Evolutionary conservation across 1,284 basidiomycete species (phyloP).

Genomic region (Peniophora sp.): DNA sequence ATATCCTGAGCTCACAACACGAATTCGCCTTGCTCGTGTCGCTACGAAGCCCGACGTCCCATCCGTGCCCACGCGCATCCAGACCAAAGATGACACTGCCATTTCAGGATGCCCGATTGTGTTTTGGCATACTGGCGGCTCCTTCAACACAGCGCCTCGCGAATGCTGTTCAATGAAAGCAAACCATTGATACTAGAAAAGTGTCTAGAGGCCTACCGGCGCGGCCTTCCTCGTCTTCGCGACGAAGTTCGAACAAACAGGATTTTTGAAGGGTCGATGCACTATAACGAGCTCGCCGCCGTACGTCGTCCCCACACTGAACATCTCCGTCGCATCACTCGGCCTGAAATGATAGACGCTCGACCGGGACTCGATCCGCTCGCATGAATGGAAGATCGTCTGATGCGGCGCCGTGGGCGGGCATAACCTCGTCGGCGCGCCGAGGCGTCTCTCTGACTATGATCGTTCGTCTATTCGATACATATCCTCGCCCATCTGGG

Average conservation of each 20-base stretch:
- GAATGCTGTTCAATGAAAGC: no score
- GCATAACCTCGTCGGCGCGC: conserved; percentile 73
- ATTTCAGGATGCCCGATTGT: no score
- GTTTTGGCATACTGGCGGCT: no score
- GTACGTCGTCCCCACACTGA: conserved; percentile 36
- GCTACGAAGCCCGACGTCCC: no score
- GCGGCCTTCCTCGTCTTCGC: conserved; percentile 93
- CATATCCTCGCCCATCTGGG: no score
- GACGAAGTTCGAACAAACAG: conserved; percentile 99
- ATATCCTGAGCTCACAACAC: no score
- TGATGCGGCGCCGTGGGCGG: conserved; percentile 92
- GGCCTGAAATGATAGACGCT: conserved; percentile 49
- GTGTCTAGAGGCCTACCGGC: conserved; percentile 77
- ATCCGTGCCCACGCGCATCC: no score
- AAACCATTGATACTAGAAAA: conserved; percentile 10
- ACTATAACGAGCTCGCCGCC: conserved; percentile 73
- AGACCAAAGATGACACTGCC: no score
- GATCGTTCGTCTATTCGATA: no score
- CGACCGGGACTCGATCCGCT: conserved; percentile 67
- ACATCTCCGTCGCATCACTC: conserved; percentile 10
- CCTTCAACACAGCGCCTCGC: no score
- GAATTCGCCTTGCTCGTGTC: no score
- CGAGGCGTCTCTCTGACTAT: conserved; percentile 93
- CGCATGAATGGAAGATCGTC: conserved; percentile 87
- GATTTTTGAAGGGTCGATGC: conserved; percentile 88